Conservation (phyloP, 139 green algal genomes). For the Micractinium conductrix region DNA sequence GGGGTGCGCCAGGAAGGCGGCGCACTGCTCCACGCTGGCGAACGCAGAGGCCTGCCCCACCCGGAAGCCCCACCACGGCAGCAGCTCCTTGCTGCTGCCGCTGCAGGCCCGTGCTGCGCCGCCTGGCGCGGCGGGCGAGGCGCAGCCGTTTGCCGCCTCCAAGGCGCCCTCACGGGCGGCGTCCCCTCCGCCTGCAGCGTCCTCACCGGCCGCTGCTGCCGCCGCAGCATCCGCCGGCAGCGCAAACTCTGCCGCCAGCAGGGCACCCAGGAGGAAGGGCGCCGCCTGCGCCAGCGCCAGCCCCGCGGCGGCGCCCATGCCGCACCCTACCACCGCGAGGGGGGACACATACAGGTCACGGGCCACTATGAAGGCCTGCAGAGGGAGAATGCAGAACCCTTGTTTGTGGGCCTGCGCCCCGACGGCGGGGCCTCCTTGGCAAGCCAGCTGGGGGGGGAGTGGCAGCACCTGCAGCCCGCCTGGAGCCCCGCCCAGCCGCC, state of each 20-base stretch:
- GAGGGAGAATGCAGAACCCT: too few species aligned
- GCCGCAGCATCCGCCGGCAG: constrained; percentile 4
- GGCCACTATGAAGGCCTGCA: constrained; percentile 52
- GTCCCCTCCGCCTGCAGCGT: not conserved
- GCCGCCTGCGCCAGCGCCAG: constrained; percentile 31
- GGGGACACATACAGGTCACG: constrained; percentile 57
- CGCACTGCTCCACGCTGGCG: constrained; percentile 15
- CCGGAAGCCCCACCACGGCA: constrained; percentile 36
- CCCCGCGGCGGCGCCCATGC: constrained; percentile 43
- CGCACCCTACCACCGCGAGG: constrained; percentile 50
- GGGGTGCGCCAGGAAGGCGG: constrained; percentile 29
- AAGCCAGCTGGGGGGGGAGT: too few species aligned
- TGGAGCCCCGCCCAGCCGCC: too few species aligned
- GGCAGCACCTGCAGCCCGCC: too few species aligned
- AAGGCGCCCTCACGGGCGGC: too few species aligned
- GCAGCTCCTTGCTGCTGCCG: constrained; percentile 25
- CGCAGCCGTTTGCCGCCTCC: too few species aligned
- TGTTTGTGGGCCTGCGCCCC: too few species aligned
- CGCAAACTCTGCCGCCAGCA: constrained; percentile 37
- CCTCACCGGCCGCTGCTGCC: not conserved
- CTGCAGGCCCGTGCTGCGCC: too few species aligned
- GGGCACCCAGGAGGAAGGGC: constrained; percentile 33
- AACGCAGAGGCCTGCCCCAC: constrained; percentile 25
- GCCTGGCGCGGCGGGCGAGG: too few species aligned
- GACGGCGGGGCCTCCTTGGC: too few species aligned